phyloP scores from a whole-genome alignment of 2,329 filamentous ascomycete genomes.

The Albophoma yamanashiensis region DNA sequence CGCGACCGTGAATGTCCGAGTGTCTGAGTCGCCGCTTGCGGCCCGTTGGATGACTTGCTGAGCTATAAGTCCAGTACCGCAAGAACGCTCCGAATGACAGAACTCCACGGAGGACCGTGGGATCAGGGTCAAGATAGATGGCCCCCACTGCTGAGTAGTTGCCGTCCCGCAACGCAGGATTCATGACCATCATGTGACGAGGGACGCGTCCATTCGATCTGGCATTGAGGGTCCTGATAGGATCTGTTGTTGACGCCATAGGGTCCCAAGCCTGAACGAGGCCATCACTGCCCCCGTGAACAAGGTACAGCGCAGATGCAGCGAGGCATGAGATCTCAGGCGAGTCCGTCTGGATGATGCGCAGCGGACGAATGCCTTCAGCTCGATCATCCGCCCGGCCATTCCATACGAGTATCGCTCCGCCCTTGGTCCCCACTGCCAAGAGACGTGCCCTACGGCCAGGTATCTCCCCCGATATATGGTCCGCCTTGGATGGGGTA shows the following conservation, averaged over 20 bases:
- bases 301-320: slow-evolving; percentile 74
- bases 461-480: slow-evolving; percentile 53
- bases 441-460: slow-evolving; percentile 75
- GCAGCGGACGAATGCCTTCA: slow-evolving; percentile 54
- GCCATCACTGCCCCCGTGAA: slow-evolving; percentile 90
- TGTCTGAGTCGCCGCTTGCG: slow-evolving; percentile 72
- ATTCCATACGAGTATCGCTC: slow-evolving; percentile 77
- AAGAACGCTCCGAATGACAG: slow-evolving; percentile 80
- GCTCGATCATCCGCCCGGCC: slow-evolving; percentile 47
- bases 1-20: slow-evolving; percentile 44
- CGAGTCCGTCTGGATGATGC: slow-evolving; percentile 81
- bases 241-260: slow-evolving; percentile 67
- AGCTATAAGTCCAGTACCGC: slow-evolving; percentile 90
- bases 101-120: slow-evolving; percentile 74
- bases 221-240: slow-evolving; percentile 79
- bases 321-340: slow-evolving; percentile 77
- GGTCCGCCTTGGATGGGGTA: slow-evolving; percentile 27
- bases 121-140: slow-evolving; percentile 77
- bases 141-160: slow-evolving; percentile 76
- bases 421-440: slow-evolving; percentile 68
- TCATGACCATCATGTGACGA: slow-evolving; percentile 50
- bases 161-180: slow-evolving; percentile 52
- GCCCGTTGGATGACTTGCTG: slow-evolving; percentile 62
- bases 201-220: slow-evolving; percentile 74
- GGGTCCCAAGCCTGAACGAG: slow-evolving; percentile 95